Evolutionary conservation across 2,329 filamentous ascomycete species (phyloP).

Genomic region (Cryphonectria carpinicola): DNA sequence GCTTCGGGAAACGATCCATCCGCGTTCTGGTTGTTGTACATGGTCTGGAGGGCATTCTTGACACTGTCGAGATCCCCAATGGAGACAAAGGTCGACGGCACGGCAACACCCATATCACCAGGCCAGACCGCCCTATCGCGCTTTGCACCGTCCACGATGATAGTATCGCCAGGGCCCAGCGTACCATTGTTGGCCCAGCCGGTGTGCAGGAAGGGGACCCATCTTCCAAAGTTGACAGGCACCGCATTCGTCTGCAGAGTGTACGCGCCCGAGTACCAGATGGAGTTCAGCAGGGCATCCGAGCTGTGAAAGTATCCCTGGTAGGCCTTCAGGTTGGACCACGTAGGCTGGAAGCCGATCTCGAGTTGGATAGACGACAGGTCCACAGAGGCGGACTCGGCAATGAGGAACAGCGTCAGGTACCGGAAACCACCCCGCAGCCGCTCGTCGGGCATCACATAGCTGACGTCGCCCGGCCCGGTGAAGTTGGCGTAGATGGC

Average conservation of each 20-base stretch:
- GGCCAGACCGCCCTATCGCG: slow-evolving; percentile 61
- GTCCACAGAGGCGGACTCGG: slow-evolving; percentile 28
- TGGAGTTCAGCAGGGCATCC: slow-evolving; percentile 55
- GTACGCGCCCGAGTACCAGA: slow-evolving; percentile 57
- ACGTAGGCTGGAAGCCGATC: slow-evolving; percentile 45
- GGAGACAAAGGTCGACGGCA: slow-evolving; percentile 53
- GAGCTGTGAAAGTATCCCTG: slow-evolving; percentile 57
- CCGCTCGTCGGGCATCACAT: slow-evolving; percentile 46
- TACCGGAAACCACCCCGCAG: slow-evolving; percentile 59
- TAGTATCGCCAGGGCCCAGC: slow-evolving; percentile 38
- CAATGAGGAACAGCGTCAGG: slow-evolving; percentile 48
- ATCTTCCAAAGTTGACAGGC: slow-evolving; percentile 38
- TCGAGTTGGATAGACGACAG: slow-evolving; percentile 42
- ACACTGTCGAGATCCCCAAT: slow-evolving; percentile 53
- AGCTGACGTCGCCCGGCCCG: slow-evolving; percentile 38
- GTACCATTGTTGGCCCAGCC: slow-evolving; percentile 44
- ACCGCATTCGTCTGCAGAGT: slow-evolving; percentile 45
- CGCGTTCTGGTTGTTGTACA: slow-evolving; percentile 45
- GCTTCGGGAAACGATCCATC: slow-evolving; percentile 55
- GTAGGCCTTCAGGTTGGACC: slow-evolving; percentile 54
- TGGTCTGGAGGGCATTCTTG: slow-evolving; percentile 48
- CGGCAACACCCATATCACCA: slow-evolving; percentile 59
- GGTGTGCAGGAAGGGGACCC: slow-evolving; percentile 42
- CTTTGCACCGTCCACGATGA: slow-evolving; percentile 56
- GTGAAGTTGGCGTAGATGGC: slow-evolving; percentile 50